These are phyloP conservation scores for Umbelopsis sp. DNA, from an alignment of 371 early-diverging fungal species.

Conservation along the genomic window DNA sequence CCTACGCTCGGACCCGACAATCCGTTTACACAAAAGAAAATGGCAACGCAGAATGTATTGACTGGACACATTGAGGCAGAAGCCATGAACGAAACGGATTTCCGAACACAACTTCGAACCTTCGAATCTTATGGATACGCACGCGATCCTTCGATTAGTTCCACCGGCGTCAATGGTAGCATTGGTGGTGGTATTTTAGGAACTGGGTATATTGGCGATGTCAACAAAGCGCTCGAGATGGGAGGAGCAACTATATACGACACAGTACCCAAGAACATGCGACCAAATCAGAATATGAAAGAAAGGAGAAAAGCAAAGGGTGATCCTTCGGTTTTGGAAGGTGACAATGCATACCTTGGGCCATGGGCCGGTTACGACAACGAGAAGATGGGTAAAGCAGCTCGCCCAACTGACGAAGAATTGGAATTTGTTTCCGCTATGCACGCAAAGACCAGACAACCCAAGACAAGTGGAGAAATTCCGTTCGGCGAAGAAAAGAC, in stretches of 20 bases:
- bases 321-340: conserved; percentile 75
- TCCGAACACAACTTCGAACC: conserved; percentile 80
- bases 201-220: conserved; percentile 73
- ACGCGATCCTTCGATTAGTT: conserved; percentile 72
- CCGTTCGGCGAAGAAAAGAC: conserved; percentile 66
- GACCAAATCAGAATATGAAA: conserved; percentile 53
- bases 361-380: conserved; percentile 96
- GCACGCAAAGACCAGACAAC: conserved; percentile 14
- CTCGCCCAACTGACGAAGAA: conserved; percentile 66
- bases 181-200: conserved; percentile 61
- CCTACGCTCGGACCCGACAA: conserved; percentile 80
- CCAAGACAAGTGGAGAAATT: conserved; percentile 28
- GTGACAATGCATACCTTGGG: conserved; percentile 83
- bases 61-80: conserved; percentile 86
- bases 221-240: conserved; percentile 51
- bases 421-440: conserved; percentile 31
- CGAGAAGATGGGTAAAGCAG: conserved; percentile 65
- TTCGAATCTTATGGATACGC: conserved; percentile 86
- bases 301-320: conserved; percentile 81
- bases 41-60: conserved; percentile 67
- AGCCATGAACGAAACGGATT: conserved; percentile 74
- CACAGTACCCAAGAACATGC: conserved; percentile 48
- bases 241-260: conserved; percentile 61
- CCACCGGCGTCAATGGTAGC: conserved; percentile 50
- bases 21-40: conserved; percentile 58